These are phyloP conservation scores for Tremella yokohamensis DNA, from an alignment of 768 basidiomycete species.

Conservation along the genomic window DNA sequence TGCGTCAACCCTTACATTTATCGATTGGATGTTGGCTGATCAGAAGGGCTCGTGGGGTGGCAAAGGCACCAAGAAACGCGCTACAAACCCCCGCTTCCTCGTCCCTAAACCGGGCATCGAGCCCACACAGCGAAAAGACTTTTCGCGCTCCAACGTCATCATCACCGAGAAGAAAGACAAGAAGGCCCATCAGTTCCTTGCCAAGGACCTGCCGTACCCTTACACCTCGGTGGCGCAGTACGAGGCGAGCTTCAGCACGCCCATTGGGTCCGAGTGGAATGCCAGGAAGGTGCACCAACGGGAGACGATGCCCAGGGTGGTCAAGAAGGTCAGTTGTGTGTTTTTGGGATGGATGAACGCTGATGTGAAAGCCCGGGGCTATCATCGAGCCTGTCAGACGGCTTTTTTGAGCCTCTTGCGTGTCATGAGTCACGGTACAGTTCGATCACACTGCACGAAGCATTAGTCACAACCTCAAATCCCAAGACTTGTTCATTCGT, in stretches of 20 bases:
- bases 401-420: slow-evolving; percentile 43
- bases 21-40: slow-evolving; percentile 2
- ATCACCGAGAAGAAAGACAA: slow-evolving; percentile 94
- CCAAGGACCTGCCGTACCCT: slow-evolving; percentile 89
- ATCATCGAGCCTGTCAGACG: slow-evolving; percentile 50
- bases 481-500: too few species aligned
- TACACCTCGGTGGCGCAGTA: slow-evolving; percentile 92
- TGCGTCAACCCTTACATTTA: slow-evolving; percentile 52
- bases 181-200: slow-evolving; percentile 82
- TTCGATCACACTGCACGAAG: too few species aligned
- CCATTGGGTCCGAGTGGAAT: slow-evolving; percentile 90
- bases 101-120: slow-evolving; percentile 79
- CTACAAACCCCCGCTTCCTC: slow-evolving; percentile 62
- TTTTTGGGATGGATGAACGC: background rate
- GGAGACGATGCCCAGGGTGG: slow-evolving; percentile 76
- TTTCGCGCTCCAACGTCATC: slow-evolving; percentile 80
- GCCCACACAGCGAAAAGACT: slow-evolving; percentile 74
- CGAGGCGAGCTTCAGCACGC: slow-evolving; percentile 74
- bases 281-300: slow-evolving; percentile 62
- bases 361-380: slow-evolving; percentile 39
- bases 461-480: too few species aligned
- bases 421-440: too few species aligned
- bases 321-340: slow-evolving; percentile 67
- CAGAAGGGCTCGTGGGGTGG: slow-evolving; percentile 88
- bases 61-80: slow-evolving; percentile 60